Evolutionary conservation across 1,284 basidiomycete genomes (phyloP).

Genomic region (Ceratobasidium sp.): DNA sequence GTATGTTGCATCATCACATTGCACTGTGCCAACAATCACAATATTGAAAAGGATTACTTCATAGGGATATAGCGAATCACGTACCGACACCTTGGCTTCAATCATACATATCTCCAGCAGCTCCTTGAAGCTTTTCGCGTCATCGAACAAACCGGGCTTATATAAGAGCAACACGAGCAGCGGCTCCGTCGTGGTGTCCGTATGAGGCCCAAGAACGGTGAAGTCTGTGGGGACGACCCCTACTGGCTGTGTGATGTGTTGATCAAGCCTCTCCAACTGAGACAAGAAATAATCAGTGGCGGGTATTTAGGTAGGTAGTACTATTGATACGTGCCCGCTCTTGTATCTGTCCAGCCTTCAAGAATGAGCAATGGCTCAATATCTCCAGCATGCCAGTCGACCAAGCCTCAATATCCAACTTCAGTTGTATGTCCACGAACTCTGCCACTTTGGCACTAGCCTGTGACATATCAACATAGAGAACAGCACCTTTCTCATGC

Average conservation of each 20-base stretch:
- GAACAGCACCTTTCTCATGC: background rate
- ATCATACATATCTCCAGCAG: background rate
- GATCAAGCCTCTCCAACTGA: too few relatives aligned
- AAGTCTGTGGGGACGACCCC: background rate
- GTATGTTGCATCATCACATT: background rate
- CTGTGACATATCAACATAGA: background rate
- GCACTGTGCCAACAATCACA: background rate
- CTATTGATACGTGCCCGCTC: background rate
- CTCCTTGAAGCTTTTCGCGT: background rate
- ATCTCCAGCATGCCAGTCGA: background rate
- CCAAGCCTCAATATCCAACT: background rate
- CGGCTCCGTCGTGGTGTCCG: background rate
- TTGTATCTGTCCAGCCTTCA: background rate
- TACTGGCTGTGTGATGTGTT: background rate
- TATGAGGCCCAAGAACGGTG: background rate
- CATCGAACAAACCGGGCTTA: background rate
- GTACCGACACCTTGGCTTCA: background rate
- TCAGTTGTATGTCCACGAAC: conserved; percentile 1
- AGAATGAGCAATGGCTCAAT: background rate
- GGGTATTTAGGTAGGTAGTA: background rate
- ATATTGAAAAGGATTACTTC: background rate
- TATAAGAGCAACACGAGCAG: background rate
- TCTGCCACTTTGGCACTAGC: background rate
- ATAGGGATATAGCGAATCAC: background rate
- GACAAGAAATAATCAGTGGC: too few relatives aligned